Evolutionary conservation across 306 rosid species (phyloP).

Genomic region (Delonix regia): DNA sequence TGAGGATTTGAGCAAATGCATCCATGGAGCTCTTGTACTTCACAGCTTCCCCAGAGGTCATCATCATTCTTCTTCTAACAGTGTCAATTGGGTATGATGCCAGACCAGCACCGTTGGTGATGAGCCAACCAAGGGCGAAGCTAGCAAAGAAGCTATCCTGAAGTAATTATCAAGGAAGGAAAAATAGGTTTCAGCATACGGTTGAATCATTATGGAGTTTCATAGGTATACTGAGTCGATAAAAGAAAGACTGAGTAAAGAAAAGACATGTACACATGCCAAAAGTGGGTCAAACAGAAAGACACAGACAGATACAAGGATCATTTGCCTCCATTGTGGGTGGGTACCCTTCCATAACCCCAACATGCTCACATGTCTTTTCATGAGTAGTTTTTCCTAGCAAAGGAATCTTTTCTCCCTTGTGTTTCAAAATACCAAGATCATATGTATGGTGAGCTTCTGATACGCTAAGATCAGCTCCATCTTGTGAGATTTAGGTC

Average conservation of each 20-base stretch:
- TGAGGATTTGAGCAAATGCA: slow-evolving; percentile 74
- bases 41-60: slow-evolving; percentile 96
- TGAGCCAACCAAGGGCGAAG: slow-evolving; percentile 92
- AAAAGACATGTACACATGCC: neutral
- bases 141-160: slow-evolving; percentile 91
- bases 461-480: neutral
- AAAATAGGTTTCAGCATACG: neutral
- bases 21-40: slow-evolving; percentile 86
- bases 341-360: too few relatives aligned
- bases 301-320: too few relatives aligned
- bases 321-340: too few relatives aligned
- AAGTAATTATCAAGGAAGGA: slow-evolving; percentile 6
- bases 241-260: neutral
- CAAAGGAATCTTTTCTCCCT: too few relatives aligned
- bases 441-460: neutral
- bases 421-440: neutral
- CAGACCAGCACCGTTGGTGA: slow-evolving; percentile 89
- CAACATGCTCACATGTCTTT: too few relatives aligned
- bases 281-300: too few relatives aligned
- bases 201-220: neutral
- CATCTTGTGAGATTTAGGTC: neutral
- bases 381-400: too few relatives aligned
- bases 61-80: slow-evolving; percentile 98
- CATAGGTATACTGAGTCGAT: neutral
- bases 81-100: slow-evolving; percentile 96